Base-by-base conservation (phyloP, 1,139 yeast species). In the Cylindricascospora bacillispora region DNA sequence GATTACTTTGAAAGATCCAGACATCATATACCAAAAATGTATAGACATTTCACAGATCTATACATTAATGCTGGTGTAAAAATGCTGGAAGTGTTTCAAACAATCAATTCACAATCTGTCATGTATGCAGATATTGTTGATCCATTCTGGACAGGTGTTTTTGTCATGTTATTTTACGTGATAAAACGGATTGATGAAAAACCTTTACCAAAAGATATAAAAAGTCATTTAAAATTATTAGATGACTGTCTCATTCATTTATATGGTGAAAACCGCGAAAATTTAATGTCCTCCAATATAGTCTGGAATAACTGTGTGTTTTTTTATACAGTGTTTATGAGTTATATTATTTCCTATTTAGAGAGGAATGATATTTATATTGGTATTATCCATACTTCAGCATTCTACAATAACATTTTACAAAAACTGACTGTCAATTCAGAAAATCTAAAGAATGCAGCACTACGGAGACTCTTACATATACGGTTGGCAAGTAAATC, bases 131-230 rank as follows among this genome's bases (percentile, higher is more conserved):
- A 43, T 13, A 23, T 44, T 9, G 30, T 40, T 24, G 37, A 39
- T 31, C 34, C 37, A 28, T 35, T 44, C 10, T 29, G 39, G 6
- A 44, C 49, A 3, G 51, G 43, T 22, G 36, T 38, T 3, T 42
- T 38, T 15, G 35, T 33, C 3, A 32, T 44, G 7, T 21, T 40
- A 15, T 36, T 45, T 16, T 31, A 38, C 27, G 36, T 41, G n/a
- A 34, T 43, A 5, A 40, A 39, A 15, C 24, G 39, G 23, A 34
- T 41, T 13, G 40, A 41, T 23, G 35, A 37, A 13, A n/a, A n/a
- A n/a, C n/a, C n/a, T n/a, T n/a, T n/a, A n/a, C n/a, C n/a, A n/a
- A n/a, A n/a, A 28, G 27, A 5, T 27, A 30, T 7, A 25, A 22
- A n/a, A 29, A 26, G n/a, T n/a, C n/a, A n/a, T n/a, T n/a, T n/a